These are phyloP conservation scores for Hyaloscypha bicolor DNA, from an alignment of 495 filamentous ascomycete genomes.

Conservation along the genomic window DNA sequence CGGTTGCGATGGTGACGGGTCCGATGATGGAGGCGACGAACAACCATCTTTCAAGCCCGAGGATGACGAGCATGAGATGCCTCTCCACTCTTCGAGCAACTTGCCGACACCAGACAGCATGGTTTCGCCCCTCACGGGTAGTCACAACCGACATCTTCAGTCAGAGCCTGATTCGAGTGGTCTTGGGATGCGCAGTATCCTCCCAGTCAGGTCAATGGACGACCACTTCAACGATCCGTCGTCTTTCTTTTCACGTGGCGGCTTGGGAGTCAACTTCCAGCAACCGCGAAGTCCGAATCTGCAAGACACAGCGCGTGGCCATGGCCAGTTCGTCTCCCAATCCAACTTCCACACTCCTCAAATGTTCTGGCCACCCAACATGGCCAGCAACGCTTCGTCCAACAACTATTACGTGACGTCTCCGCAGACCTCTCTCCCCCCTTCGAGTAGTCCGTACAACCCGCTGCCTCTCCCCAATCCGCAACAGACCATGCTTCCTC, in stretches of 20 bases:
- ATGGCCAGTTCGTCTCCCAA: background rate
- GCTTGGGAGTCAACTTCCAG: background rate
- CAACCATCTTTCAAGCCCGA: constrained; percentile 15
- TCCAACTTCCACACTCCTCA: constrained; percentile 18
- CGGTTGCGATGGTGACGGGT: constrained; percentile 12
- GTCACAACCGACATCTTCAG: constrained; percentile 1
- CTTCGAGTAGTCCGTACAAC: background rate
- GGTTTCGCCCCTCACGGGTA: constrained; percentile 8
- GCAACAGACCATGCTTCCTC: constrained; percentile 22
- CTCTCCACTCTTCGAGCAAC: background rate
- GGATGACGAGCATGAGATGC: constrained; percentile 18
- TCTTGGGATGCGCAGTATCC: background rate
- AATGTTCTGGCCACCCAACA: constrained; percentile 16
- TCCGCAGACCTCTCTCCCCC: constrained; percentile 12
- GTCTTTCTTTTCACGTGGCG: background rate
- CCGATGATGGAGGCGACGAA: constrained; percentile 25
- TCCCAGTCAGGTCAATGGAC: constrained; percentile 6
- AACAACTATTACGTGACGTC: constrained; percentile 19
- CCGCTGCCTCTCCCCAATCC: constrained; percentile 24
- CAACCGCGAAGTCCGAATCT: background rate
- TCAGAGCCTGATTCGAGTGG: background rate
- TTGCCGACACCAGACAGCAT: constrained; percentile 23
- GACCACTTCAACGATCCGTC: constrained; percentile 7
- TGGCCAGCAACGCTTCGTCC: constrained; percentile 5
- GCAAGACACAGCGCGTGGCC: constrained; percentile 13